These are phyloP conservation scores for Sporothrix mexicana DNA, from an alignment of 2,329 filamentous ascomycete species.

Conservation along the genomic window DNA sequence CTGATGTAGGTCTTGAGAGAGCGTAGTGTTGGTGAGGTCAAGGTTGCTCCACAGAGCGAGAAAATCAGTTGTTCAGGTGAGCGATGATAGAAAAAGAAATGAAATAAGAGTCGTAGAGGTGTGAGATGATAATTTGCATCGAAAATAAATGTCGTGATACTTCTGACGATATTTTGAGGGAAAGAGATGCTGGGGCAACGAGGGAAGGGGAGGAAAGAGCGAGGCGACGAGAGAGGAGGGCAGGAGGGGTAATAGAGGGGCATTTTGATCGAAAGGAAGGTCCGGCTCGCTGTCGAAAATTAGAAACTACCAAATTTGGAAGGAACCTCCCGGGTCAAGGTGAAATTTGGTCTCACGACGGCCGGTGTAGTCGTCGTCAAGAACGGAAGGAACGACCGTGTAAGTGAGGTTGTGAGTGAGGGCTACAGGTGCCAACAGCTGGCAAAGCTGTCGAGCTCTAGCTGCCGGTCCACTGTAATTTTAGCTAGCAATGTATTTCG, in stretches of 20 bases:
- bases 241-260: slow-evolving; percentile 6
- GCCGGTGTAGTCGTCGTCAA: not conserved
- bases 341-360: not conserved
- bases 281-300: not conserved
- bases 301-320: not conserved
- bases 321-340: slow-evolving; percentile 2
- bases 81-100: not conserved
- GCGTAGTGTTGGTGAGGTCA: not conserved
- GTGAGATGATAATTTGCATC: not conserved
- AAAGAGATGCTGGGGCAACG: not conserved
- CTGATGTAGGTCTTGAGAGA: not conserved
- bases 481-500: not conserved
- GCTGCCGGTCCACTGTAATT: not conserved
- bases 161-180: not conserved
- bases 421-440: slow-evolving; percentile 14
- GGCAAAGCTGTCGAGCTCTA: not conserved
- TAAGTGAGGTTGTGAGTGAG: not conserved
- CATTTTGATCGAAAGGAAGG: not conserved
- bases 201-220: slow-evolving; percentile 1
- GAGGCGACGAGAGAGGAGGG: not conserved
- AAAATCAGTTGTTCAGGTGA: no score
- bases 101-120: not conserved
- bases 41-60: not conserved
- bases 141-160: not conserved
- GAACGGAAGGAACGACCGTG: slow-evolving; percentile 24